Percentiles rank a stretch among this genome's conserved stretches.
Evolutionary conservation across 2,329 filamentous ascomycete species (phyloP).

Genomic region (Fusarium sp.): DNA sequence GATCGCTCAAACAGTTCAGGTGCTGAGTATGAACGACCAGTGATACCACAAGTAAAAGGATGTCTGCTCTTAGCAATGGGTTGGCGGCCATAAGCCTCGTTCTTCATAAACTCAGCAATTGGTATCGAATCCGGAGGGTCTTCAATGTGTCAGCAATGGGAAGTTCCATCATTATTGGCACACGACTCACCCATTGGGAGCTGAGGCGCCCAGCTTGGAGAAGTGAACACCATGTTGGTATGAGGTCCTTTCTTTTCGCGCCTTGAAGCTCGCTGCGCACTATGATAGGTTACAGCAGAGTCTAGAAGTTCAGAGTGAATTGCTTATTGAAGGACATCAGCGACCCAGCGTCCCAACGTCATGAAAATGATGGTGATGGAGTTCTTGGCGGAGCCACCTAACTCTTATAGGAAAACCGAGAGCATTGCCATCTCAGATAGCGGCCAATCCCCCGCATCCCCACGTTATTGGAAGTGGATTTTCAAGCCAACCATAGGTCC

Average conservation of each 20-base stretch:
- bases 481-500: background rate
- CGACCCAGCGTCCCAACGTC: background rate
- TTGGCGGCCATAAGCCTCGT: conserved; percentile 51
- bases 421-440: background rate
- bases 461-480: background rate
- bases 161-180: background rate
- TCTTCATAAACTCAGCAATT: conserved; percentile 22
- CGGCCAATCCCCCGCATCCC: background rate
- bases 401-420: conserved; percentile 7
- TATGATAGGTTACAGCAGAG: background rate
- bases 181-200: conserved; percentile 1
- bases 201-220: conserved; percentile 5
- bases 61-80: conserved; percentile 72
- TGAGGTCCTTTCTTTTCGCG: background rate
- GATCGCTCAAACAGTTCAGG: conserved; percentile 73
- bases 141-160: background rate
- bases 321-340: background rate
- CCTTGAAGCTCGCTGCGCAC: background rate
- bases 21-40: conserved; percentile 73
- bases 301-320: background rate
- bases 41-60: conserved; percentile 83
- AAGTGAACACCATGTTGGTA: conserved; percentile 6
- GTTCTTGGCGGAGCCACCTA: background rate
- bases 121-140: conserved; percentile 17
- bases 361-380: background rate